Base-by-base conservation (phyloP, 805 yeast genomes). In the Cyberlindnera americana region DNA sequence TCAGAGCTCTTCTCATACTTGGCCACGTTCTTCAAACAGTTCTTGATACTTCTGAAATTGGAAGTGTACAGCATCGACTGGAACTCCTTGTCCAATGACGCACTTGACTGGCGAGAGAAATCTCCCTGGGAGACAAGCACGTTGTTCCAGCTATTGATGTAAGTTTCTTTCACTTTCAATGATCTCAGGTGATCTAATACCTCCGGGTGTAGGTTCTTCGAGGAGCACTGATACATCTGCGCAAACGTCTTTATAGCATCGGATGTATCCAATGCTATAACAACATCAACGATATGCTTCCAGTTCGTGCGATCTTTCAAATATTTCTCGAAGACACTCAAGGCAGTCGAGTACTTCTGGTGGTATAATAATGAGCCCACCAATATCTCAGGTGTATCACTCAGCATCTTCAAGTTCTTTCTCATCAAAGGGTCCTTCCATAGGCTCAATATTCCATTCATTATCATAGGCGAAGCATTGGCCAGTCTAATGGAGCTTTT, bases 131-230 rank as follows among this genome's bases (percentile, higher is more conserved):
- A 23, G 10, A 53, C 35, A 1, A 53, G 29, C 12, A 29, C 26
- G 18, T 49, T 49, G 36, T 37, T 40, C 48, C 53, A 51, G 15
- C 26, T 43, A 37, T 46, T 46, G 35, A 38, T 43, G 33, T 32
- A 46, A 3, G 34, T 19, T 16, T 40, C 44, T 6, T 31, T 34
- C 13, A 48, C 9, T 3, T 35, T 21, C 28, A 53, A 19, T 4
- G 22, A 10, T 15, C 43, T 27, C 8, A 53, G 27, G 14, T 44
- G 43, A 2, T 44, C 22, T 23, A 51, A 37, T 6, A 53, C 37
- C 2, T 22, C 19, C 1, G 35, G 10, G 25, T 46, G 48, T 3
- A 37, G 19, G 0, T 31, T 25, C 18, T 37, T 44, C 3, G 28
- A n/a, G 3, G 41, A 13, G n/a, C 28, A 19, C 4, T 14, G 17